Conservation (phyloP, 192 early-diverging fungal species). For the Coemansia sp. region DNA sequence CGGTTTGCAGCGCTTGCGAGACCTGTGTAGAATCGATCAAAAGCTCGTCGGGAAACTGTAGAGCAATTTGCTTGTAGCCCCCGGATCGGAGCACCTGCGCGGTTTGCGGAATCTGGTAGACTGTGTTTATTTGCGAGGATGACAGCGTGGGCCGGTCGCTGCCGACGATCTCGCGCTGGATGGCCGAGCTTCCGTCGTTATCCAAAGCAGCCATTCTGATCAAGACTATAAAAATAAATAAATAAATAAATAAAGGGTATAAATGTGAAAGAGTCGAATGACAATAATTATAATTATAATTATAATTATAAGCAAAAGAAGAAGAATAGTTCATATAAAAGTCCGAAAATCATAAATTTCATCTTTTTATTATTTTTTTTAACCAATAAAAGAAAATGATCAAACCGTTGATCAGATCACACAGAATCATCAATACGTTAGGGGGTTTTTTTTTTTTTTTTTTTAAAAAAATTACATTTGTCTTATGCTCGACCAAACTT, state of each 20-base stretch:
- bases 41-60: constrained; percentile 95
- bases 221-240: constrained; percentile 12
- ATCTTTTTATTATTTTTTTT: background rate
- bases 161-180: constrained; percentile 54
- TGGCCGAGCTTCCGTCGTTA: constrained; percentile 69
- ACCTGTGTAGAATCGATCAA: constrained; percentile 72
- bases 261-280: background rate
- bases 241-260: background rate
- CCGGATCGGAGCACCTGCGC: constrained; percentile 53
- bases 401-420: background rate
- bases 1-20: constrained; percentile 54
- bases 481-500: background rate
- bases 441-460: too few species aligned
- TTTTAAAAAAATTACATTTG: too few species aligned
- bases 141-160: constrained; percentile 27
- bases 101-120: constrained; percentile 72
- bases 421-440: too few species aligned
- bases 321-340: too few species aligned
- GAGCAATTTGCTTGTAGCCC: constrained; percentile 61
- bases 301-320: too few species aligned
- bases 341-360: background rate
- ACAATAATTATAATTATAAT: too few species aligned
- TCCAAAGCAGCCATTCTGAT: constrained; percentile 26
- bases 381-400: background rate
- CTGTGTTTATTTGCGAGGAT: constrained; percentile 35